Evolutionary conservation across 73 alveolate genomes (phyloP).

Genomic region (Tetrahymena elliotti): DNA sequence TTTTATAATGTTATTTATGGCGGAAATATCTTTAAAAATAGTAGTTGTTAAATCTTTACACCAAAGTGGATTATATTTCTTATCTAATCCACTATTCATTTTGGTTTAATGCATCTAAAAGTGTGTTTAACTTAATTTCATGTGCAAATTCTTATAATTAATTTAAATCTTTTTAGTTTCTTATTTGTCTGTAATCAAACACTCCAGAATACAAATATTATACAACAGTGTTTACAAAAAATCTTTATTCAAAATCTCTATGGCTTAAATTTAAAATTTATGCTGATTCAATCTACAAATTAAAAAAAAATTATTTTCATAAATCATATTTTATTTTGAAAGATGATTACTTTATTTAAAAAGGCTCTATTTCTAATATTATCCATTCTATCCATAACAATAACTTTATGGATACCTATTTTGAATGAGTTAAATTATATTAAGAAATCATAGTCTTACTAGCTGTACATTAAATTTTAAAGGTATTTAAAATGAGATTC

Average conservation of each 20-base stretch:
- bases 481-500: not conserved
- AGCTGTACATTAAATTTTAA: not conserved
- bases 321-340: not conserved
- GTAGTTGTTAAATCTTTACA: not conserved
- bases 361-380: not conserved
- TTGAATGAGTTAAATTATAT: not conserved
- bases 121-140: not conserved
- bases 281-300: not conserved
- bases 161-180: not conserved
- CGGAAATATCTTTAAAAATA: not conserved
- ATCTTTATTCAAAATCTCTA: not conserved
- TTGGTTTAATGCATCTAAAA: not conserved
- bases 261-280: not conserved
- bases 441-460: not conserved
- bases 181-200: not conserved
- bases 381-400: not conserved
- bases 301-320: not conserved
- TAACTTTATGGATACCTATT: not conserved
- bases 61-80: not conserved
- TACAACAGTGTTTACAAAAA: not conserved
- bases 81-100: not conserved
- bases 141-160: not conserved
- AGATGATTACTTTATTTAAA: not conserved
- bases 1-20: not conserved
- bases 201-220: not conserved